Percentiles rank a stretch among this genome's conserved stretches.
These are phyloP conservation scores for Chrysanthemum lavandulifolium DNA, from an alignment of 129 eudicot species.

Conservation along the genomic window DNA sequence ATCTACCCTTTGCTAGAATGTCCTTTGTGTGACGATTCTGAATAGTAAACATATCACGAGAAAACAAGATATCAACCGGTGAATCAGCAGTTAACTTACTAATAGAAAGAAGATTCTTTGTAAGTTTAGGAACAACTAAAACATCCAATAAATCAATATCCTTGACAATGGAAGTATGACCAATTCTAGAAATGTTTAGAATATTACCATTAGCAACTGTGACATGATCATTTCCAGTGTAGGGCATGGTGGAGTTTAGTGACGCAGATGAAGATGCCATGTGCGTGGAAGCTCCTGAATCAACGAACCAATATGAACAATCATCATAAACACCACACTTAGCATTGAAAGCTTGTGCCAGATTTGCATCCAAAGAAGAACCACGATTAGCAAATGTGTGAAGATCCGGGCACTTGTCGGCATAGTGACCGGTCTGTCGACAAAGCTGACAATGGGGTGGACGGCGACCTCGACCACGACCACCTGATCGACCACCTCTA, in stretches of 20 bases:
- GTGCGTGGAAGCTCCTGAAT: not conserved
- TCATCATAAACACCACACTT: not conserved
- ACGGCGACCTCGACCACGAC: not conserved
- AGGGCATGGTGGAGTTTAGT: too few species aligned
- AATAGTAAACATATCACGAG: not conserved
- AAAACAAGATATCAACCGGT: not conserved
- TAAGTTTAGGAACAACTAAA: too few species aligned
- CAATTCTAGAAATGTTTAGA: not conserved
- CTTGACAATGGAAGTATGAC: not conserved
- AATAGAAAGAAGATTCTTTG: too few species aligned
- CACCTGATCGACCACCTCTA: not conserved
- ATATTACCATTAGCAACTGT: not conserved
- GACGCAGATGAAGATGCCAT: too few species aligned
- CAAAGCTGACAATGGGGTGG: not conserved
- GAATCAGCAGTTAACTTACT: too few species aligned
- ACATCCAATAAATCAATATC: not conserved
- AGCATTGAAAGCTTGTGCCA: not conserved
- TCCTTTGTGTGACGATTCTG: too few species aligned
- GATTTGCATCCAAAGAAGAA: not conserved
- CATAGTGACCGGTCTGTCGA: not conserved
- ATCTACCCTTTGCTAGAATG: not conserved
- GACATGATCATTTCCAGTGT: not conserved
- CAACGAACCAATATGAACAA: not conserved
- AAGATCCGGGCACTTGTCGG: not conserved
- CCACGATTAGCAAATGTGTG: not conserved